Conservation (phyloP, 306 rosid genomes). For the Cicer chorassanicum region DNA sequence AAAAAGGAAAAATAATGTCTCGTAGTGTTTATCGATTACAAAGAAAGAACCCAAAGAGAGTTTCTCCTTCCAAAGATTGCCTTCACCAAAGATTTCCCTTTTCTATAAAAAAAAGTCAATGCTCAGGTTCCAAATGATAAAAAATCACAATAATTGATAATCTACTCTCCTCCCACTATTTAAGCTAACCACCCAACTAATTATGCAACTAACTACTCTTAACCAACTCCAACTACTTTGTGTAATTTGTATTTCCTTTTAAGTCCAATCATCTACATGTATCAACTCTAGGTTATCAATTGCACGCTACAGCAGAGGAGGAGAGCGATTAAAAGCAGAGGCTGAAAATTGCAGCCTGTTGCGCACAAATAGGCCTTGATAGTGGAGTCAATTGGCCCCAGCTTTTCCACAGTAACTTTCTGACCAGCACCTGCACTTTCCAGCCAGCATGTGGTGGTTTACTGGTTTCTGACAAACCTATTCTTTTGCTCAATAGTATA, state of each 20-base stretch:
- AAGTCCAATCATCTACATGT: neutral
- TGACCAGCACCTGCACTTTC: neutral
- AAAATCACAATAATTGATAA: neutral
- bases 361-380: neutral
- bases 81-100: neutral
- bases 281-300: neutral
- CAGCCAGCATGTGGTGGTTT: neutral
- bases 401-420: neutral
- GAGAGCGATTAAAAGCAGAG: neutral
- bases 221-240: constrained; percentile 7
- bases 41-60: neutral
- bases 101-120: neutral
- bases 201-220: constrained; percentile 6
- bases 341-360: neutral
- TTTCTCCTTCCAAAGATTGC: constrained; percentile 7
- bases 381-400: neutral
- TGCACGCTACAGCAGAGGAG: neutral
- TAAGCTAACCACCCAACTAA: neutral
- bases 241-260: neutral
- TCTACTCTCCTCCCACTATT: neutral
- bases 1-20: neutral
- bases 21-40: neutral
- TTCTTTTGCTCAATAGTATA: neutral
- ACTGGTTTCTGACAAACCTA: neutral
- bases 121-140: neutral